These are phyloP conservation scores for Pulveroboletus sp. DNA, from an alignment of 768 basidiomycete genomes.

Conservation along the genomic window DNA sequence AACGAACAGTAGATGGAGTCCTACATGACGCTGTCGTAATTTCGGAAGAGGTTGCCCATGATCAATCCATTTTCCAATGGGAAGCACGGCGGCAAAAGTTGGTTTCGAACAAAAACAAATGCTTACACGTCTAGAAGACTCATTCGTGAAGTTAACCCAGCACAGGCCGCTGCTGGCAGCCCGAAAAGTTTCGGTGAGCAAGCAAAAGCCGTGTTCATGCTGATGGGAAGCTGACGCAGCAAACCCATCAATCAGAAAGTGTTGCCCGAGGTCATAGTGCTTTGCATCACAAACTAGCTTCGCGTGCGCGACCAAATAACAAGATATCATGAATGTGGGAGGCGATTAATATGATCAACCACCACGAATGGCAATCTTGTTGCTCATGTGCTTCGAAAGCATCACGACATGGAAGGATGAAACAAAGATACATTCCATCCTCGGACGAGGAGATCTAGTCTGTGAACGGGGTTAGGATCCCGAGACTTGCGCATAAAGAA, in stretches of 20 bases:
- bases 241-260: neutral
- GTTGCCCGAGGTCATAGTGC: neutral
- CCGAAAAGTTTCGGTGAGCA: neutral
- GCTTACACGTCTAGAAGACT: no score
- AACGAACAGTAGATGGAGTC: no score
- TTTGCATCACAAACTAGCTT: neutral
- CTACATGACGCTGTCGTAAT: no score
- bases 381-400: neutral
- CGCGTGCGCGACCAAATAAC: neutral
- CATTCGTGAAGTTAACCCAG: no score
- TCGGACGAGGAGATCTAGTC: slow-evolving; percentile 13
- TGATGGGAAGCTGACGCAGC: neutral
- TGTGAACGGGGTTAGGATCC: neutral
- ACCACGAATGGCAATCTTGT: no score
- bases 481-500: neutral
- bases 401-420: neutral
- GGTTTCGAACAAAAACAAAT: no score
- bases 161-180: no score
- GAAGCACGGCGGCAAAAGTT: no score
- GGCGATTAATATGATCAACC: no score
- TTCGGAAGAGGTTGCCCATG: no score
- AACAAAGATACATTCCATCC: slow-evolving; percentile 12
- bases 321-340: neutral
- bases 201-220: no score
- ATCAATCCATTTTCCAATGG: no score